These are phyloP conservation scores for Lithospermum erythrorhizon DNA, from an alignment of 257 asterid species.

Conservation along the genomic window DNA sequence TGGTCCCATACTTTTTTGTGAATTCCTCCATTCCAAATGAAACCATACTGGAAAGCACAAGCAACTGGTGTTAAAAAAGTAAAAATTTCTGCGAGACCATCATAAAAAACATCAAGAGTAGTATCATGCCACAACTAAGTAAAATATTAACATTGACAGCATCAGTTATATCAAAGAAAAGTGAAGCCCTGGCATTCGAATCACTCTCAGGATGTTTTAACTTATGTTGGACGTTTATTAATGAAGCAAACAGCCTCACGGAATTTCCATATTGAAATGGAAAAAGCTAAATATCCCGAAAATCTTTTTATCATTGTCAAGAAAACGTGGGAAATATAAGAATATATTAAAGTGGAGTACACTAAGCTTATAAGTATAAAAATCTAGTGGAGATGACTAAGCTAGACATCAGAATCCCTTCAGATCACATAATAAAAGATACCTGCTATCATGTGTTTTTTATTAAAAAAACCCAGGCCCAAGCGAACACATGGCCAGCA, in stretches of 20 bases:
- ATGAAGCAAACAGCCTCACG: no score
- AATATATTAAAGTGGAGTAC: no score
- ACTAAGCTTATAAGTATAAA: no score
- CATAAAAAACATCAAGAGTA: background rate
- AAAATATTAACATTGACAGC: background rate
- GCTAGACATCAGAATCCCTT: no score
- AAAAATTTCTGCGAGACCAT: background rate
- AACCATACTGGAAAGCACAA: slow-evolving; percentile 45
- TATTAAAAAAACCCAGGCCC: no score
- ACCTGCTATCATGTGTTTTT: no score
- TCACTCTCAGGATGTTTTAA: background rate
- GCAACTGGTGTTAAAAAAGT: background rate
- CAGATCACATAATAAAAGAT: no score
- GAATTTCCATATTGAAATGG: background rate
- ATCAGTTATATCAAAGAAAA: background rate
- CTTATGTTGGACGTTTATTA: background rate
- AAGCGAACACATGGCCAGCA: no score
- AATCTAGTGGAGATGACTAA: no score
- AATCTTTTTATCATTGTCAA: background rate
- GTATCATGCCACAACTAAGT: background rate
- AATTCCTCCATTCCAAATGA: slow-evolving; percentile 98
- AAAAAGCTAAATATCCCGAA: background rate
- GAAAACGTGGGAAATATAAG: no score
- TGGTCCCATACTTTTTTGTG: slow-evolving; percentile 64
- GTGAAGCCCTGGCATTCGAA: background rate